Percentiles rank a stretch among this genome's conserved stretches.
Evolutionary conservation across 768 basidiomycete genomes (phyloP).

Genomic region (Amanita molliuscula): DNA sequence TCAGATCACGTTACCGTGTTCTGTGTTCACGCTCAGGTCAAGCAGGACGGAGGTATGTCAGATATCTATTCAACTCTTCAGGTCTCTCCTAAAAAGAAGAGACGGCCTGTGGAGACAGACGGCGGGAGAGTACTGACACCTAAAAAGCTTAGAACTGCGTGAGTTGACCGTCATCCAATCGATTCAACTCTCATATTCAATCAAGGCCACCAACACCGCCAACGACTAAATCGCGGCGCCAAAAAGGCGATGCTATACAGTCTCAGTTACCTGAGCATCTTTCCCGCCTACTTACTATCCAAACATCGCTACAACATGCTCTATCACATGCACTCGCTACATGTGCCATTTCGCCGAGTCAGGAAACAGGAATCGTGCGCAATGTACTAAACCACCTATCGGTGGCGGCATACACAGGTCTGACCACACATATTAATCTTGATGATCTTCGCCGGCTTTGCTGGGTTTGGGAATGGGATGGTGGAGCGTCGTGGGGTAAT

Average conservation of each 20-base stretch:
- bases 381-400: conserved; percentile 76
- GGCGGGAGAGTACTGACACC: conserved; percentile 51
- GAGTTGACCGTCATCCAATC: conserved; percentile 14
- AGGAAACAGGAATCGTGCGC: conserved; percentile 65
- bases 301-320: conserved; percentile 70
- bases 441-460: conserved; percentile 68
- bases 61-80: conserved; percentile 51
- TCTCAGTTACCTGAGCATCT: conserved; percentile 44
- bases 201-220: conserved; percentile 52
- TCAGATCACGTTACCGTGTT: conserved; percentile 3
- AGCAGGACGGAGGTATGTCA: conserved; percentile 45
- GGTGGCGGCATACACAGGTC: conserved; percentile 54
- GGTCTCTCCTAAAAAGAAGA: conserved; percentile 65
- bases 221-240: conserved; percentile 30
- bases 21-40: background rate
- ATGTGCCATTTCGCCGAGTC: conserved; percentile 64
- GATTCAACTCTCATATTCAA: conserved; percentile 1
- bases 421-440: conserved; percentile 52
- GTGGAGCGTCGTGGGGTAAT: conserved; percentile 24
- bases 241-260: conserved; percentile 10
- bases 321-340: conserved; percentile 81
- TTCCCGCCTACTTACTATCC: conserved; percentile 48
- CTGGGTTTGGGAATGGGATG: conserved; percentile 89
- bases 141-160: conserved; percentile 57
- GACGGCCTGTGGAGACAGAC: conserved; percentile 40